These are phyloP conservation scores for Candida lessepsii DNA, from an alignment of 805 yeast species.

Conservation along the genomic window DNA sequence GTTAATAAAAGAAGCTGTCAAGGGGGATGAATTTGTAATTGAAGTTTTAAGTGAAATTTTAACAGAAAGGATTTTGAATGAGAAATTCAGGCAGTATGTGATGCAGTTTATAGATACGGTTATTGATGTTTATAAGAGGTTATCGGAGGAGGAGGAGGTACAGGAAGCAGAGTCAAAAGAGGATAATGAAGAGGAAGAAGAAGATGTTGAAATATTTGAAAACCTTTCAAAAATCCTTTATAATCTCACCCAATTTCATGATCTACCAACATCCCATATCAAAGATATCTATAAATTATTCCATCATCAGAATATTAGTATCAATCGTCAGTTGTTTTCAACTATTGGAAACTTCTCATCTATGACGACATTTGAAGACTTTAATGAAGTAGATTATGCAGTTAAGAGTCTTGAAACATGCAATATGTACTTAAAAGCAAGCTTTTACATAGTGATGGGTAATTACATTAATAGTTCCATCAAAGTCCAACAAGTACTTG, in stretches of 20 bases:
- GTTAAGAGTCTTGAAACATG: conserved; percentile 12
- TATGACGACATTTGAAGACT: conserved; percentile 24
- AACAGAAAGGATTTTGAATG: conserved; percentile 11
- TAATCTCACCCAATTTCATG: conserved; percentile 23
- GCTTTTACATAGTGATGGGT: conserved; percentile 34
- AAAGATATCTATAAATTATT: conserved; percentile 13
- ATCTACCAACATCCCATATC: conserved; percentile 9
- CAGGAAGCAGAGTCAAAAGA: conserved; percentile 8
- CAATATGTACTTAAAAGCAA: conserved; percentile 26
- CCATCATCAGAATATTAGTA: conserved; percentile 6
- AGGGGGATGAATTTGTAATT: conserved; percentile 4
- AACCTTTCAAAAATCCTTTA: conserved; percentile 16
- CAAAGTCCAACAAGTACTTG: conserved; percentile 14
- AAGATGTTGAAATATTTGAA: conserved; percentile 14
- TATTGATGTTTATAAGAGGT: conserved; percentile 2
- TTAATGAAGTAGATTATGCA: conserved; percentile 18
- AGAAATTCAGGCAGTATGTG: conserved; percentile 8
- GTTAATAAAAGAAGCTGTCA: conserved; percentile 4
- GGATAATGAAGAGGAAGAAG: conserved; percentile 12
- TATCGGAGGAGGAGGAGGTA: conserved; percentile 1
- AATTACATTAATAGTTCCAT: conserved; percentile 28
- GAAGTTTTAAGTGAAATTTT: conserved; percentile 16
- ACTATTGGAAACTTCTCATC: conserved; percentile 35
- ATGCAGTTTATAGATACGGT: conserved; percentile 6
- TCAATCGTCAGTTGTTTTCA: conserved; percentile 31